Base-by-base conservation (phyloP, 805 yeast species). In the Starmerella apis region DNA sequence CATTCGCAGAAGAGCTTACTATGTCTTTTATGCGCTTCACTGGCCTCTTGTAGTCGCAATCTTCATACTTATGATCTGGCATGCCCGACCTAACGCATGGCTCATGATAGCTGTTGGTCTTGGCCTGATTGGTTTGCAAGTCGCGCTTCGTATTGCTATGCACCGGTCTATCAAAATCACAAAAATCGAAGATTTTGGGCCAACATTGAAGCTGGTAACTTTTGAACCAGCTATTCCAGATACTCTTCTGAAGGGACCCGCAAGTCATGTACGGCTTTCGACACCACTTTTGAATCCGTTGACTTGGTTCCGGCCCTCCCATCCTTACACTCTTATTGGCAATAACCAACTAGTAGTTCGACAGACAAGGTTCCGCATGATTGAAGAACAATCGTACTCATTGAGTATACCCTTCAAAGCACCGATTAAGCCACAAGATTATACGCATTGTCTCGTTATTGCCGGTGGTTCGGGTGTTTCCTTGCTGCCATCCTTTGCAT, bases 1-100 rank as follows among this genome's bases (percentile, higher is more conserved):
- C 20, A 62, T 86, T n/a, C 72, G 96, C 58, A 72, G 86, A 52
- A 57, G 68, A 13, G 72, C 70, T 48, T 90, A 84, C 67, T 71
- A 71, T 48, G 35, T 79, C 0, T 90, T 90, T 58, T 90, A 77
- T 62, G 67, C 74, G 44, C 69, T 78, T 43, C 97, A 90, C 66
- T 84, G 86, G 57, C 60, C 78, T 9, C 73, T 80, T 63, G 80
- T 94, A 1, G 85, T 94, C 92, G 14, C 49, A 11, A 60, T 78
- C 4, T 73, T 78, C 20, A 82, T 86, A 4, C 59, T 80, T 2
- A 66, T 81, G 28, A 65, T 87, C 4, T 83, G 82, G 59, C 97
- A 90, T 63, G 84, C 90, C 0, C 73, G 92, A 54, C 96, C 96
- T 0, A 73, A 78, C 7, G 74, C 82, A 4, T 77, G 80, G 2